Base-by-base conservation (phyloP, 2,329 filamentous ascomycete species). In the Stemphylium vesicarium region DNA sequence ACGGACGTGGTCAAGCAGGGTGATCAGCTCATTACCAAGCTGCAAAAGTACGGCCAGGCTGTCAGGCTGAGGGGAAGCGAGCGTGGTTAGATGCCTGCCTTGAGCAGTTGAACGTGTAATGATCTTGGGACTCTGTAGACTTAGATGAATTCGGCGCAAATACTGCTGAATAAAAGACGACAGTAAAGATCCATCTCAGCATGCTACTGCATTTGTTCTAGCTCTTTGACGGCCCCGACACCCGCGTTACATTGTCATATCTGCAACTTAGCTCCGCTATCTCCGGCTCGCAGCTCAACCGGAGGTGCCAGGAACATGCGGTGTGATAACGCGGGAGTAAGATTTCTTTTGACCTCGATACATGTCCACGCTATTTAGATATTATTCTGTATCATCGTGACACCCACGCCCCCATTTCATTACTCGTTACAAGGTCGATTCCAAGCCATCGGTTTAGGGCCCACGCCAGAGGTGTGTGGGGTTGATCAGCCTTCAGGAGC, bases 1-100 rank as follows among this genome's bases (percentile, higher is more conserved):
- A 90, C 93, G 69, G 95, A 99, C 69, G 92, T 98, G 33, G 92
- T 99, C 58, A 95, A 95, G 81, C 95, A 98, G 76, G 95, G 95
- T 29, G 95, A 99, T 77, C 91, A 96, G 78, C 84, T 99, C 60
- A 98, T 99, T 75, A 99, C 95, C 54, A 99, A 99, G 84, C 82
- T 99, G 66, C 95, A 99, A 81, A 99, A 99, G 84, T 99, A 99
- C 77, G 95, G 95, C 39, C 95, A 99, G 79, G 90, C 95, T 2
- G 95, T 99, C 62, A 86, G 95, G 72, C 82, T 99, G 79, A 87
- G 95, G 70, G 95, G 95, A 36, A 98, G 94, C 74, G 95, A 99
- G 83, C 86, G 95, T 69, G 92, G 91, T 69, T 96, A 64, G 42
- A 39, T 11, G 2, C 15, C 13, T 35, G 36, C 18, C 37, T 33